A percentile compares a stretch with the other conserved stretches of the same genome.
Conservation (phyloP, 495 filamentous ascomycete genomes). For the Niebla homalea region DNA sequence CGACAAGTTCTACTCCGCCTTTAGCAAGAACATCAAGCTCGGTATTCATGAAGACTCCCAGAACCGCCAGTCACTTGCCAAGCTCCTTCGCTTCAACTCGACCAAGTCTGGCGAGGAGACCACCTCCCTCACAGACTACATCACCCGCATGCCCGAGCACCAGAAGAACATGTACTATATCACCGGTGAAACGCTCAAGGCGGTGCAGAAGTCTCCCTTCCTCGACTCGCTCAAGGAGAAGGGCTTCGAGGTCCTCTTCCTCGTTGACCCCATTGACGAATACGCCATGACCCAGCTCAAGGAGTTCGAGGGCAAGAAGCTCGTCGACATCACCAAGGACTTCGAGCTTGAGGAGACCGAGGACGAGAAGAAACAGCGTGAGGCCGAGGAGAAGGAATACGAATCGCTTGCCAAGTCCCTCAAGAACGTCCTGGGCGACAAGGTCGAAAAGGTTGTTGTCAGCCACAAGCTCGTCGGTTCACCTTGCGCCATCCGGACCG, state of each 20-base stretch:
- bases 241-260: conserved; percentile 98
- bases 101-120: conserved; percentile 95
- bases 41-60: conserved; percentile 99
- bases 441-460: conserved; percentile 99
- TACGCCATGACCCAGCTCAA: conserved; percentile 99
- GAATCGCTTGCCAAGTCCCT: conserved; percentile 85
- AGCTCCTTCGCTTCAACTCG: conserved; percentile 96
- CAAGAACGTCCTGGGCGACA: conserved; percentile 98
- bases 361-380: conserved; percentile 95
- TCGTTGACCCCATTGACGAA: conserved; percentile 98
- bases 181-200: conserved; percentile 98
- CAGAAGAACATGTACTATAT: conserved; percentile 99
- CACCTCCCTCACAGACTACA: conserved; percentile 90
- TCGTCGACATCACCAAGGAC: conserved; percentile 99
- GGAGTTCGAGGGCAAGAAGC: conserved; percentile 99
- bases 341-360: conserved; percentile 99
- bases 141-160: conserved; percentile 98
- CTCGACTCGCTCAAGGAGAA: conserved; percentile 97
- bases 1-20: conserved; percentile 99
- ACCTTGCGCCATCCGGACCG: conserved; percentile 97
- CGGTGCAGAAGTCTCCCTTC: conserved; percentile 96
- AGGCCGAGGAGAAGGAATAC: conserved; percentile 95
- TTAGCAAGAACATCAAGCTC: conserved; percentile 99
- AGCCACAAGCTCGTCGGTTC: conserved; percentile 93
- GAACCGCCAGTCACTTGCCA: conserved; percentile 86